A percentile compares a stretch with the other conserved stretches of the same genome.
Evolutionary conservation across 2,329 filamentous ascomycete species (phyloP).

Genomic region (Sporothrix pallida): DNA sequence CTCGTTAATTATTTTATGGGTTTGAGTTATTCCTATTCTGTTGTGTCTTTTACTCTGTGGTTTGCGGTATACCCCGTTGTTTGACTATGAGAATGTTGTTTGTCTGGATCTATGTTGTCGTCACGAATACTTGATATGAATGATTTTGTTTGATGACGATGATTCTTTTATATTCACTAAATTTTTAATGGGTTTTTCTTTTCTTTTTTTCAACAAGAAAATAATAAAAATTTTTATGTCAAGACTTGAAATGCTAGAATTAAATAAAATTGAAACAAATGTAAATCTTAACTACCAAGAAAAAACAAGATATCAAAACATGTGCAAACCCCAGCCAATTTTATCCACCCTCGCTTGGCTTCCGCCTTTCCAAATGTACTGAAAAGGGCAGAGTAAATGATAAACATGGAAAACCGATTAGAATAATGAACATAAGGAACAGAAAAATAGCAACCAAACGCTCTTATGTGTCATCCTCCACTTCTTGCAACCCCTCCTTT

Average conservation of each 20-base stretch:
- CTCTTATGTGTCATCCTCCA: slow-evolving; percentile 17
- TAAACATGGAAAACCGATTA: background rate
- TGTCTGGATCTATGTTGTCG: too few species aligned
- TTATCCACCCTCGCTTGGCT: background rate
- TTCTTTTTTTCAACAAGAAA: background rate
- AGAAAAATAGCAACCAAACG: slow-evolving; percentile 6
- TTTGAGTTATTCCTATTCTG: background rate
- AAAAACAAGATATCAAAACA: slow-evolving; percentile 1
- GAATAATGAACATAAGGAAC: background rate
- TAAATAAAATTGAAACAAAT: background rate
- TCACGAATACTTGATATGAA: too few species aligned
- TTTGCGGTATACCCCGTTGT: background rate
- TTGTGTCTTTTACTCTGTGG: background rate
- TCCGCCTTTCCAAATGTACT: slow-evolving; percentile 22
- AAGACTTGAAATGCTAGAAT: background rate
- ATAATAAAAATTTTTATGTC: background rate
- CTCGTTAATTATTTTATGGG: background rate
- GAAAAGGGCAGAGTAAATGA: background rate
- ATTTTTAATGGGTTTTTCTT: background rate
- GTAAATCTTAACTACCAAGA: background rate
- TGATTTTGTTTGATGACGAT: too few species aligned
- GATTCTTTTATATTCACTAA: too few species aligned
- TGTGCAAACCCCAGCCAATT: slow-evolving; percentile 1
- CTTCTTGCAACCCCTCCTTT: background rate
- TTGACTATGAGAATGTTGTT: too few species aligned